Evolutionary conservation across 2,329 filamentous ascomycete genomes (phyloP).

Genomic region (Sodiomyces alkalinus): DNA sequence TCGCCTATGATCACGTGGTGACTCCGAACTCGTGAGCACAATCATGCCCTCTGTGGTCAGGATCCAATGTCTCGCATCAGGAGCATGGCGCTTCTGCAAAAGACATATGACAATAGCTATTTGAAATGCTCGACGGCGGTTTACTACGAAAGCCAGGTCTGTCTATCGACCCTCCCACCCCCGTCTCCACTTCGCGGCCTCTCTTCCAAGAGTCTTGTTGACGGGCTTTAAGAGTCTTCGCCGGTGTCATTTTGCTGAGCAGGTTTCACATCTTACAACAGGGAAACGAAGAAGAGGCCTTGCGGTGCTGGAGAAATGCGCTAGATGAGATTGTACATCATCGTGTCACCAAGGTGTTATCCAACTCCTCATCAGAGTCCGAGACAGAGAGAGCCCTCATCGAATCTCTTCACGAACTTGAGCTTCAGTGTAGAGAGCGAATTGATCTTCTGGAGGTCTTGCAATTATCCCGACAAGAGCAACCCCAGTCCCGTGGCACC

Average conservation of each 20-base stretch:
- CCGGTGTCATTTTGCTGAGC: too few relatives aligned
- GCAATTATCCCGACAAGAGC: constrained; percentile 43
- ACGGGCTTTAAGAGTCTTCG: too few relatives aligned
- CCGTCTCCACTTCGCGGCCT: constrained; percentile 4
- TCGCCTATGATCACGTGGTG: too few relatives aligned
- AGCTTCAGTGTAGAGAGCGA: constrained; percentile 84
- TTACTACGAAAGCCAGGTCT: constrained; percentile 86
- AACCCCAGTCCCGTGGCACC: constrained; percentile 1
- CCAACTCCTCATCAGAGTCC: constrained; percentile 53
- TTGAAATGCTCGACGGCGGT: constrained; percentile 88
- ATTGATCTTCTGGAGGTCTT: constrained; percentile 79
- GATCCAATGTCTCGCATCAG: constrained; percentile 36
- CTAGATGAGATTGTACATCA: constrained; percentile 82
- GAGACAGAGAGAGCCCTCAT: constrained; percentile 75
- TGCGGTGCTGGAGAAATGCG: constrained; percentile 78
- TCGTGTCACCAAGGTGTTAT: constrained; percentile 58
- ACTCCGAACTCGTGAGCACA: neutral
- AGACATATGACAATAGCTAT: constrained; percentile 96
- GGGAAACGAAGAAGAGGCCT: constrained; percentile 83
- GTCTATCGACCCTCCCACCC: constrained; percentile 4
- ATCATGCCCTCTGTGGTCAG: neutral
- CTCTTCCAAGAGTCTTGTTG: neutral
- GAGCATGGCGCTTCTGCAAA: constrained; percentile 63
- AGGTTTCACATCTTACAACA: constrained; percentile 27
- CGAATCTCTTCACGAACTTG: constrained; percentile 68